phyloP scores from a whole-genome alignment of 257 asterid species.

The Voacanga thouarsii region DNA sequence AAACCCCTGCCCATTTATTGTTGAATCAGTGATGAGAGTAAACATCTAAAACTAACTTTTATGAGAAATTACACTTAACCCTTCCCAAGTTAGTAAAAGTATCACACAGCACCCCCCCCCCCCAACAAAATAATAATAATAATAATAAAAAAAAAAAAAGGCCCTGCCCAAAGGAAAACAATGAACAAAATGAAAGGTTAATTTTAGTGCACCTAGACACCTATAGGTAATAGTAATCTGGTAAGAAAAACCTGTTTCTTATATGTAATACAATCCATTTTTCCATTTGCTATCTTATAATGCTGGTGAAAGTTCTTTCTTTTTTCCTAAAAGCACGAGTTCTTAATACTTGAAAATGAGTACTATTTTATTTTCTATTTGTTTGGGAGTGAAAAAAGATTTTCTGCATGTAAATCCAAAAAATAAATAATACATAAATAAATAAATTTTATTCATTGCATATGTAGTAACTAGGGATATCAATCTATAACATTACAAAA shows the following conservation, averaged over 20 bases:
- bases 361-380: background rate
- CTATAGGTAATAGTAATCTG: background rate
- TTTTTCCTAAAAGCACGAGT: background rate
- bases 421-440: no score
- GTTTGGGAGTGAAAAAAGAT: background rate
- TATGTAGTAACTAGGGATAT: background rate
- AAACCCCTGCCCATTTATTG: no score
- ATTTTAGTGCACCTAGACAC: background rate
- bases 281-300: background rate
- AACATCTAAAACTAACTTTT: background rate
- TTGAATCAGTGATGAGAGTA: background rate
- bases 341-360: background rate
- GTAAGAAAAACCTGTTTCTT: background rate
- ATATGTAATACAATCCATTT: background rate
- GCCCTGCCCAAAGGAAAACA: no score
- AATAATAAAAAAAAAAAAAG: no score
- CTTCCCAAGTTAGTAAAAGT: no score
- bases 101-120: no score
- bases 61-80: background rate
- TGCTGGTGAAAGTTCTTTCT: background rate
- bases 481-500: background rate
- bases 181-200: background rate
- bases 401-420: no score
- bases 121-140: no score
- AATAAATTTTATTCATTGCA: background rate